Evolutionary conservation across 176 grass and related monocot species (phyloP), one percentile per base, ranked within the genome.

Genomic region (Musa itinerans): DNA sequence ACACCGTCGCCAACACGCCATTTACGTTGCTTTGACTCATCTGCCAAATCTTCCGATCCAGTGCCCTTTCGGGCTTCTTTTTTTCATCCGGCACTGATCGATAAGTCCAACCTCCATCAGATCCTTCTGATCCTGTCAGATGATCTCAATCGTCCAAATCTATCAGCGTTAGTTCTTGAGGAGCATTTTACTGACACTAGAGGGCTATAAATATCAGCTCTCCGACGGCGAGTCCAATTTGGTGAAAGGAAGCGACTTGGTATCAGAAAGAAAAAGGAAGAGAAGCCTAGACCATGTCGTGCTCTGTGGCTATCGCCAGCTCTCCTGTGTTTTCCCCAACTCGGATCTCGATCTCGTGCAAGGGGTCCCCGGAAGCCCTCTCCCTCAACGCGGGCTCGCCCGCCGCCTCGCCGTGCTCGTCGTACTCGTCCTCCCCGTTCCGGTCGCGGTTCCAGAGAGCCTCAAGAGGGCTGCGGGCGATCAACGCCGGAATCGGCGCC

Each of bases 301-400:
- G 95, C 82, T 83, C 91, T 22, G 85, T 99, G n/a, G 89, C 86
- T 11, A 89, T 99, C 72, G 88, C 91, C 26, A 99, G 80, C 79
- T 92, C 96, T 52, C 96, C 96, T 53, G 88, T 88, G 8, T 99
- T 99, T 89, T 99, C 96, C 0, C 89, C 96, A 8, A 95, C 96
- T 10, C 85, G 88, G 56, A 87, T 90, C 79, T 9, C 85, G 74
- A 82, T 88, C 76, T 92, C 91, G 16, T 92, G 89, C 86, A 99
- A 95, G 86, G 89, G 83, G 0, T 99, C 89, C 6, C 89, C 91
- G 1, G 96, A 99, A 74, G 80, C 86, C 11, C 78, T 83, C 3
- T 54, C 79, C 54, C 34, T 89, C 75, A 73, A 85, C 67, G 63
- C 83, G 13, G 48, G 85, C 0, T 84, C 81, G 8, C 79, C 83